Evolutionary conservation across 2,329 filamentous ascomycete species (phyloP), one percentile per base, ranked within the genome.

Genomic region (Aspergillus fischeri): DNA sequence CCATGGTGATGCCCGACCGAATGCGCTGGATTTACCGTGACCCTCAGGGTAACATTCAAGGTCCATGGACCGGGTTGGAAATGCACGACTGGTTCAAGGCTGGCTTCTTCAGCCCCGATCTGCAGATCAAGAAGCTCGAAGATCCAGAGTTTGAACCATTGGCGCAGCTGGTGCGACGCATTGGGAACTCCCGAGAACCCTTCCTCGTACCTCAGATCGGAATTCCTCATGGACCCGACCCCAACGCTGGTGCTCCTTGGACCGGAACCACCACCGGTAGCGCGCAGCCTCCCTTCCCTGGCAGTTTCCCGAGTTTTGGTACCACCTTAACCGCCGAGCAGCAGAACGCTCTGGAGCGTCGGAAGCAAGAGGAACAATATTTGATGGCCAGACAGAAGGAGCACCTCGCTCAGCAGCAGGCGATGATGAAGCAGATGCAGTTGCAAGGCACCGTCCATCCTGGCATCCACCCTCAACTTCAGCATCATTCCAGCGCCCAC

Each of bases 51-150:
- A 89, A 91, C 60, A 88, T 91, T 5, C 94, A 99, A 71, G 94
- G 94, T 0, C 94, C 94, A 0, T 99, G 94, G 77, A 97, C 92
- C 42, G 94, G 94, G 1, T 79, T 99, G 51, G 94, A 99, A 75
- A 99, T 99, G 94, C 95, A 99, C 65, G 95, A 99, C 67, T 99
- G 94, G 94, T 99, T 97, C 77, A 97, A 97, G 73, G 93, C 92
- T 41, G 92, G 93, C 49, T 99, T 97, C 78, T 99, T 99, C 76
- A 96, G 91, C 0, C 88, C 93, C 0, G 93, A 99, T 66, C 81
- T 99, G 21, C 86, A 95, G 47, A 94, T 99, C 32, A 97, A 95
- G 78, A 96, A 96, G 72, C 81, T 93, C 4, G 94, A 99, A 71
- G 94, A 99, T 68, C 80, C 83, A 0, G 93, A 99, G 51, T 99